Evolutionary conservation across 2,329 filamentous ascomycete genomes (phyloP), one percentile per base, ranked within the genome.

Genomic region (Aspergillus aculeatus): DNA sequence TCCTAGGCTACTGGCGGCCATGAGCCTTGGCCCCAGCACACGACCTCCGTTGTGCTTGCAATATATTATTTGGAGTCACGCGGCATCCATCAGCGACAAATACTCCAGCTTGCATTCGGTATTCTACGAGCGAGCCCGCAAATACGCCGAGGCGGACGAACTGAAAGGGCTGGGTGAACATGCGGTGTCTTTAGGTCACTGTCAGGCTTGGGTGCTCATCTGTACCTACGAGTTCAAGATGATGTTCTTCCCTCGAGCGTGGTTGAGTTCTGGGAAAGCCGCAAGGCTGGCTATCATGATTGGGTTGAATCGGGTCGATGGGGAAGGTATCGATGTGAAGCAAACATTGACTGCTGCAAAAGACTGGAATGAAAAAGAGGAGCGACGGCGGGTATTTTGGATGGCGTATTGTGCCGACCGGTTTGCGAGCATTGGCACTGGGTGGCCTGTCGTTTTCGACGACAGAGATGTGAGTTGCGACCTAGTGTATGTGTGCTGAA

Each of bases 241-340:
- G 84, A 96, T 98, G 91, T 96, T 92, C 74, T 98, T 98, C 68
- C 94, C 95, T 1, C 83, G 95, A 65, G 95, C 95, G 0, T 98
- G 95, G 95, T 86, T 96, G 79, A 97, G 91, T 66, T 89, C 91
- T 2, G 95, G 94, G 23, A 84, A 90, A 62, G 89, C 89, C 4
- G 86, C 89, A n/a, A 85, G 94, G 54, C 77, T 98, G 56, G 86
- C 86, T 54, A 89, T 96, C 70, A 97, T 98, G 94, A 92, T 96
- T 80, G 92, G 94, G 9, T 78, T 98, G 38, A 92, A 98, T 75
- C 87, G 93, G 62, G 76, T 97, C 52, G 95, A 98, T 71, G 91
- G 92, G 5, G 77, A 79, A 3, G 91, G 90, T 0, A 76, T 96
- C 50, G 93, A 98, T 67, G 92, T 97, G 29, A 98, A 98, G 76